A percentile compares a stretch with the other conserved stretches of the same genome.
phyloP scores from a whole-genome alignment of 2,329 filamentous ascomycete species.

The Aureobasidium musti region DNA sequence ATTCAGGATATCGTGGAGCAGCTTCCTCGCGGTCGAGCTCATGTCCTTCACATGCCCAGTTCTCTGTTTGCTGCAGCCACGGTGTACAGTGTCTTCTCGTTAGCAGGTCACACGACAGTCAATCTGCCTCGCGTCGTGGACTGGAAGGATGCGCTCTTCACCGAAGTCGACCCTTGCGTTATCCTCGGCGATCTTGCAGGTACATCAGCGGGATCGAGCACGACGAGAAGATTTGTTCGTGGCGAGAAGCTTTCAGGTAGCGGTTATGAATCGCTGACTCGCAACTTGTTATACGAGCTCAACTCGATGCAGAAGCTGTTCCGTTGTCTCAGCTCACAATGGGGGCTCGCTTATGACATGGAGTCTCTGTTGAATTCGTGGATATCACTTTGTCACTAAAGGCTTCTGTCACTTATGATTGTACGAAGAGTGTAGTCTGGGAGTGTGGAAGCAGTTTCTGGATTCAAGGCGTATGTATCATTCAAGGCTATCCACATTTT shows the following conservation, averaged over 20 bases:
- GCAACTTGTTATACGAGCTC: slow-evolving; percentile 51
- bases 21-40: slow-evolving; percentile 48
- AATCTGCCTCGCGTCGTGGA: slow-evolving; percentile 45
- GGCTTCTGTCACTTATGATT: neutral
- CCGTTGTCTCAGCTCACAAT: slow-evolving; percentile 48
- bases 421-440: neutral
- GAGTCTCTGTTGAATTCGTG: slow-evolving; percentile 49
- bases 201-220: slow-evolving; percentile 36
- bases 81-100: slow-evolving; percentile 47
- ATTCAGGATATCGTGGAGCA: slow-evolving; percentile 53
- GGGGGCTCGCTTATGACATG: slow-evolving; percentile 52
- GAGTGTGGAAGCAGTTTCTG: neutral
- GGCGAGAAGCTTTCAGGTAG: slow-evolving; percentile 36
- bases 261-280: slow-evolving; percentile 36
- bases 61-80: slow-evolving; percentile 50
- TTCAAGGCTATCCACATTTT: neutral
- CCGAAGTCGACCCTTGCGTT: slow-evolving; percentile 35
- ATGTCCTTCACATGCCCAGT: slow-evolving; percentile 51
- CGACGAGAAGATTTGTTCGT: slow-evolving; percentile 46
- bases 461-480: too few species aligned
- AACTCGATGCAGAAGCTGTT: slow-evolving; percentile 53
- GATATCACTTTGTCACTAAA: slow-evolving; percentile 48
- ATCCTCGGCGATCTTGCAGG: slow-evolving; percentile 36
- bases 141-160: slow-evolving; percentile 48
- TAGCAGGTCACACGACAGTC: slow-evolving; percentile 45